These are phyloP conservation scores for Toxoplasma gondii DNA, from an alignment of 169 alveolate species.

Conservation along the genomic window DNA sequence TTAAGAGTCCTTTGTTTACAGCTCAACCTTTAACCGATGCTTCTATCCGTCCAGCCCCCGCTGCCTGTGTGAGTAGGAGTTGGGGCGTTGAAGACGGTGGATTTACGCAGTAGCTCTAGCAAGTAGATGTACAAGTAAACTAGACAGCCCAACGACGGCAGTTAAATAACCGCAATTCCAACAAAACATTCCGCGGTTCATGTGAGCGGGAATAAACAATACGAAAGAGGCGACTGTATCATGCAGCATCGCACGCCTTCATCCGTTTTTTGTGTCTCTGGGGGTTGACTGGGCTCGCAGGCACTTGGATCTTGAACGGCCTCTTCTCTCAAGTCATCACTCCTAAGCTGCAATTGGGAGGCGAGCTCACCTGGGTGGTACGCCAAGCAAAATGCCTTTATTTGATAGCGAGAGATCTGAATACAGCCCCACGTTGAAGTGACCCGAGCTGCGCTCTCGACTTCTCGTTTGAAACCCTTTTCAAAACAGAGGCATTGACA, in stretches of 20 bases:
- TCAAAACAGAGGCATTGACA: too few species aligned
- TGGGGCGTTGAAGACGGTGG: background rate
- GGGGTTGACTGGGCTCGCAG: slow-evolving; percentile 56
- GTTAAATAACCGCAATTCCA: too few species aligned
- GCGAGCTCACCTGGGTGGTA: slow-evolving; percentile 87
- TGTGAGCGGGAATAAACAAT: too few species aligned
- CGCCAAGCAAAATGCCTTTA: background rate
- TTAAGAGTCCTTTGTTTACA: background rate
- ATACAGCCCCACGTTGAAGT: too few species aligned
- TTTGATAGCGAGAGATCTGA: background rate
- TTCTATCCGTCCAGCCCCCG: background rate
- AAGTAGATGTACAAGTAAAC: background rate
- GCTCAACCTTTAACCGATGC: background rate
- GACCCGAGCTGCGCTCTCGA: too few species aligned
- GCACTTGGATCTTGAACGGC: slow-evolving; percentile 88
- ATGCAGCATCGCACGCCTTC: background rate
- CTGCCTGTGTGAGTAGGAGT: background rate
- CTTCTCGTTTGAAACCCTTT: too few species aligned
- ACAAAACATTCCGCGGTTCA: too few species aligned
- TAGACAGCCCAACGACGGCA: too few species aligned
- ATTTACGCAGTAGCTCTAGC: background rate
- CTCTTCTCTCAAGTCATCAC: slow-evolving; percentile 84
- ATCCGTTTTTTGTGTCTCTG: background rate
- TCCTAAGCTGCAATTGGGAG: slow-evolving; percentile 86
- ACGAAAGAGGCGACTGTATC: too few species aligned